A percentile compares a stretch with the other conserved stretches of the same genome.
These are phyloP conservation scores for Ziziphus jujuba DNA, from an alignment of 306 rosid species.

Conservation along the genomic window DNA sequence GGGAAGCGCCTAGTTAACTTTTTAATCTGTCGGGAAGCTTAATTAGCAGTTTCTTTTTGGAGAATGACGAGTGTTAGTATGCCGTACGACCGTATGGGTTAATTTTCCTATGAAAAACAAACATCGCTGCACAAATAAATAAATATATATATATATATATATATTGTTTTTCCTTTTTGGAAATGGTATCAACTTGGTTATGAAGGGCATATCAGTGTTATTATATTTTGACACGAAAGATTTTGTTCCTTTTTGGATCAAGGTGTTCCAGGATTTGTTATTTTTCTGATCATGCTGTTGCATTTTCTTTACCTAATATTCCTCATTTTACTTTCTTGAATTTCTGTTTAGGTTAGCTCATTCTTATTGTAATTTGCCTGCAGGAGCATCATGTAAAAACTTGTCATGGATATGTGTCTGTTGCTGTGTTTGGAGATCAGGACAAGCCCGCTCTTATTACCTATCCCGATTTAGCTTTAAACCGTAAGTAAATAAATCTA, in stretches of 20 bases:
- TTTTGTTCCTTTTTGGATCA: no score
- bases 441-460: slow-evolving; percentile 94
- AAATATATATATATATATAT: no score
- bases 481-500: slow-evolving; percentile 55
- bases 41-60: background rate
- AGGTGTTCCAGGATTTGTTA: background rate
- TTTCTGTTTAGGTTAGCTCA: slow-evolving; percentile 15
- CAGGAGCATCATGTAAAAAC: slow-evolving; percentile 89
- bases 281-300: background rate
- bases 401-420: slow-evolving; percentile 63
- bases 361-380: slow-evolving; percentile 24
- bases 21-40: background rate
- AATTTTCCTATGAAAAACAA: slow-evolving; percentile 17
- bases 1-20: background rate
- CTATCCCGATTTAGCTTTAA: slow-evolving; percentile 91
- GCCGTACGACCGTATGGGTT: slow-evolving; percentile 8
- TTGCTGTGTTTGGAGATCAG: slow-evolving; percentile 84
- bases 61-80: slow-evolving; percentile 5
- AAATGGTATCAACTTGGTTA: background rate
- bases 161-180: slow-evolving; percentile 2
- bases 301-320: background rate
- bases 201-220: no score
- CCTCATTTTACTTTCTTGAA: slow-evolving; percentile 18
- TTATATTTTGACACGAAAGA: background rate
- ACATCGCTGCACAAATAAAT: slow-evolving; percentile 16